Evolutionary conservation across 495 filamentous ascomycete species (phyloP).

Genomic region (Aspergillus carlsbadensis): DNA sequence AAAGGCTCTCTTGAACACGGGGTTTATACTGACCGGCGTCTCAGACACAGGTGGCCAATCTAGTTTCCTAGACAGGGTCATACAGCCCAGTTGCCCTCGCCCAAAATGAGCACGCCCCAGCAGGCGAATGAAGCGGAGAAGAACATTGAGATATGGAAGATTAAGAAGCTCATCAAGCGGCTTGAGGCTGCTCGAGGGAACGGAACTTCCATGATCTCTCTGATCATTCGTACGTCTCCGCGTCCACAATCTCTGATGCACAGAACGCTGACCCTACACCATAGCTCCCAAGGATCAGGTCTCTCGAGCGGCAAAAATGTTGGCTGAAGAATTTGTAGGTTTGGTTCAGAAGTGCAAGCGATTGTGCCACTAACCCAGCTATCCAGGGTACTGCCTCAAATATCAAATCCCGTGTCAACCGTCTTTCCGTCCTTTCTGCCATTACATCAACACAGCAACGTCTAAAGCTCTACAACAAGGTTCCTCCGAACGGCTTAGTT

Average conservation of each 20-base stretch:
- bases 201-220: conserved; percentile 97
- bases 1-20: too few species aligned
- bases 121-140: conserved; percentile 94
- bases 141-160: conserved; percentile 85
- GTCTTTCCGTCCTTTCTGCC: conserved; percentile 92
- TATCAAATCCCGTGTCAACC: conserved; percentile 99
- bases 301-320: conserved; percentile 95
- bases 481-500: conserved; percentile 94
- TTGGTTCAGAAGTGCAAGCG: neutral
- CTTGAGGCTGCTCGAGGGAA: conserved; percentile 91
- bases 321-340: conserved; percentile 99
- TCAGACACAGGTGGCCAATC: conserved; percentile 7
- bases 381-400: conserved; percentile 90
- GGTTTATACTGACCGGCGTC: neutral
- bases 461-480: conserved; percentile 97
- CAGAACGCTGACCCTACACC: conserved; percentile 15
- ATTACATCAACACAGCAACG: conserved; percentile 99
- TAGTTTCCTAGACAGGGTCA: conserved; percentile 22
- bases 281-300: conserved; percentile 96
- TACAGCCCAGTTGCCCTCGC: conserved; percentile 34
- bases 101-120: conserved; percentile 87
- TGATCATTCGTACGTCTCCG: conserved; percentile 83
- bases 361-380: conserved; percentile 9
- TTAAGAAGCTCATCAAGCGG: conserved; percentile 97
- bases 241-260: conserved; percentile 16